Conservation (phyloP, 2,329 filamentous ascomycete genomes). For the Colletotrichum horii region DNA sequence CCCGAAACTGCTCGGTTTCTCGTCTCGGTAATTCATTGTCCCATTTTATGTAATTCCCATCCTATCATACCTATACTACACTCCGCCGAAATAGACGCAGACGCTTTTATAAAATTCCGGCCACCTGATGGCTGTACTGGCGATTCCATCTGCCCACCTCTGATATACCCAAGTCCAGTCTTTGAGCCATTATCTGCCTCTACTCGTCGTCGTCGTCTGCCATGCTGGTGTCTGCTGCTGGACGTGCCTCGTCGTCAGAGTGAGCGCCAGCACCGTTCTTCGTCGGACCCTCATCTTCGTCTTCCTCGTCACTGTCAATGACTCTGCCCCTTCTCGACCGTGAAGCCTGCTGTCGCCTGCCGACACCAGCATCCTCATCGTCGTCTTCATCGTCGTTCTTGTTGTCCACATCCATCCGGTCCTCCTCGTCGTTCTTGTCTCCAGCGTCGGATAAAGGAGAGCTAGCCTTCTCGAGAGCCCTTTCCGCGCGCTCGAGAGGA, state of each 20-base stretch:
- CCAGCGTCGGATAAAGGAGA: conserved; percentile 37
- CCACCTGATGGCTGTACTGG: background rate
- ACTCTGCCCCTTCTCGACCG: conserved; percentile 56
- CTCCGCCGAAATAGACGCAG: background rate
- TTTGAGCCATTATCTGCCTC: background rate
- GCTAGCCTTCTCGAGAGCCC: conserved; percentile 41
- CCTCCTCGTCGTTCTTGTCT: conserved; percentile 36
- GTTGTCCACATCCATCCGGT: conserved; percentile 60
- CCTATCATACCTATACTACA: conserved; percentile 18
- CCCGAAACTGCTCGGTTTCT: background rate
- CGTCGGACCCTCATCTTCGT: conserved; percentile 38
- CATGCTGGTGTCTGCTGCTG: conserved; percentile 44
- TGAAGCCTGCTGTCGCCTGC: conserved; percentile 47
- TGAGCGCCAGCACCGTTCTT: conserved; percentile 20
- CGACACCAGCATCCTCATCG: conserved; percentile 58
- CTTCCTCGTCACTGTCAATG: conserved; percentile 61
- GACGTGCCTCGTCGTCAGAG: conserved; percentile 27
- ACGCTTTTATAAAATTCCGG: conserved; percentile 5
- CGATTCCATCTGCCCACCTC: background rate
- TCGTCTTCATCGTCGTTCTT: conserved; percentile 43
- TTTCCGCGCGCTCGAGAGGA: conserved; percentile 51
- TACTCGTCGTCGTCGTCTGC: conserved; percentile 40
- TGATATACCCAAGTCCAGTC: background rate
- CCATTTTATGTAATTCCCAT: conserved; percentile 12
- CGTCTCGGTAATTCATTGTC: background rate